Evolutionary conservation across 306 rosid genomes (phyloP).

Genomic region (Myrica gale): DNA sequence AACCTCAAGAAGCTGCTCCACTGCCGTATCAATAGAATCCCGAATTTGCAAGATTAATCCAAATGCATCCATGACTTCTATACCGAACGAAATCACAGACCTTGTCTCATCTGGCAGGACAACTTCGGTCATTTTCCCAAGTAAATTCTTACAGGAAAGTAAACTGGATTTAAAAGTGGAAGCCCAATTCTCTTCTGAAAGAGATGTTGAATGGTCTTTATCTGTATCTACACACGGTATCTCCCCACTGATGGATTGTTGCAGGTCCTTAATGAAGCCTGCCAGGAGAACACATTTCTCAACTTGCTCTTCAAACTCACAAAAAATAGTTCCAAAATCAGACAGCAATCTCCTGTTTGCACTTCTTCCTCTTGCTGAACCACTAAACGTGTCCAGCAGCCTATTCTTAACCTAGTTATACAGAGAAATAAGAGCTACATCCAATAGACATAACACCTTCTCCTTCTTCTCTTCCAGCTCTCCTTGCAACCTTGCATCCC

Average conservation of each 20-base stretch:
- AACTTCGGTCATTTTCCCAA: slow-evolving; percentile 73
- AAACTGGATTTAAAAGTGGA: slow-evolving; percentile 62
- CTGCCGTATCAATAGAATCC: slow-evolving; percentile 74
- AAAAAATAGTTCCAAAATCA: slow-evolving; percentile 59
- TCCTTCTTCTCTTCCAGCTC: slow-evolving; percentile 62
- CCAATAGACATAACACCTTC: slow-evolving; percentile 48
- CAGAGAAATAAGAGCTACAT: slow-evolving; percentile 56
- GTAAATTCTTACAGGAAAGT: slow-evolving; percentile 60
- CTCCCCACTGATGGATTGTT: slow-evolving; percentile 51
- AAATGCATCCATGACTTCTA: slow-evolving; percentile 91
- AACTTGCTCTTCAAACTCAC: slow-evolving; percentile 75
- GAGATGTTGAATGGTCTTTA: slow-evolving; percentile 37
- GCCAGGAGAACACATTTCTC: slow-evolving; percentile 82
- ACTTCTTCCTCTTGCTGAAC: slow-evolving; percentile 43
- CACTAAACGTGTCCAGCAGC: slow-evolving; percentile 44
- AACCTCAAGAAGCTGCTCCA: slow-evolving; percentile 82
- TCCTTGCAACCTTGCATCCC: slow-evolving; percentile 39
- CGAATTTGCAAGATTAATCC: slow-evolving; percentile 86
- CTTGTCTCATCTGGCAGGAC: slow-evolving; percentile 76
- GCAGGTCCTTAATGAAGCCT: slow-evolving; percentile 62
- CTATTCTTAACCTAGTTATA: slow-evolving; percentile 56
- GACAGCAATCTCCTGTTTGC: slow-evolving; percentile 37
- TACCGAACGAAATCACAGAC: slow-evolving; percentile 70
- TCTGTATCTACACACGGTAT: slow-evolving; percentile 37
- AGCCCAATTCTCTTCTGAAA: slow-evolving; percentile 70